Evolutionary conservation across 2,329 filamentous ascomycete species (phyloP), one percentile per base, ranked within the genome.

Genomic region (Colletotrichum karsti): DNA sequence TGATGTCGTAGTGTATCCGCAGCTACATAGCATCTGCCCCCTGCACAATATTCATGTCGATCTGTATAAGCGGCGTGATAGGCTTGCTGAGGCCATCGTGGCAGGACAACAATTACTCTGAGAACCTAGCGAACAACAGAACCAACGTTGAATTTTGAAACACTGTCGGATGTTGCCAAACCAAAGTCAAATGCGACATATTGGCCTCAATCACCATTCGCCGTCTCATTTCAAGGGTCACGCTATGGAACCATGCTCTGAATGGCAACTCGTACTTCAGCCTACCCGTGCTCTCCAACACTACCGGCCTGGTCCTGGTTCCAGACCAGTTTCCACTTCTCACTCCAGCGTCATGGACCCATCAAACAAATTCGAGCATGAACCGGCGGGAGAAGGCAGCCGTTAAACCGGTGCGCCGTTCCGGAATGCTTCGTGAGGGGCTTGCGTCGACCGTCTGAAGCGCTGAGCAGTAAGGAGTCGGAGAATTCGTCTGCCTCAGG

Each of bases 401-500:
- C 44, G 53, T 30, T 42, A 63, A 63, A 63, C 58, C 57, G 63
- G 44, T 42, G 58, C 58, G 37, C 48, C 48, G 46, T 54, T 39
- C 63, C 41, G 39, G 8, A 51, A 42, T 35, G n/a, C 20, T 63
- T 57, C 12, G 26, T 30, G 28, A 63, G 51, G 33, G 10, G 26
- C 33, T 63, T 67, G 59, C 59, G 59, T 63, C 54, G 53, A 13
- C 59, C 26, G 30, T 55, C 33, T 24, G 24, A 35, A 13, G 51
- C 20, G 22, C 33, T 28, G 46, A 56, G 42, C 57, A 64, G 33
- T 64, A 35, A 54, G 53, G 22, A 44, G 24, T 37, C 41, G 59
- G 53, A 60, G 53, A 65, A 69, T 65, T 60, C 59, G 64, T 56
- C 64, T 69, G 68, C 54, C 54, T 70, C 51, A 9, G 26, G 12